phyloP scores from a whole-genome alignment of 2,329 filamentous ascomycete genomes.

The Apiospora aurea region DNA sequence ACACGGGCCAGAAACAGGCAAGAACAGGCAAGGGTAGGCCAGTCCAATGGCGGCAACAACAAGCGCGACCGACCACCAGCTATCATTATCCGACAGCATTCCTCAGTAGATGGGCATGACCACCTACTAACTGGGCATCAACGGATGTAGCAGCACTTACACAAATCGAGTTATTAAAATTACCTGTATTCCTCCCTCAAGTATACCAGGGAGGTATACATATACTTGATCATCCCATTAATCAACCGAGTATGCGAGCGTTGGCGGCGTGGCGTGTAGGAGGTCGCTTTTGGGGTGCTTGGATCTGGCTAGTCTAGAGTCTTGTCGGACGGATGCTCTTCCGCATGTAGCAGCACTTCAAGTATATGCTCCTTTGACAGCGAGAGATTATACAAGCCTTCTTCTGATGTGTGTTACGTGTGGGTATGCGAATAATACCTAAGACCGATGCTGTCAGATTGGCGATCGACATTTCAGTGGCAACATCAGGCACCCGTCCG shows the following conservation, averaged over 20 bases:
- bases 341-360: too few relatives aligned
- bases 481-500: neutral
- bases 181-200: too few relatives aligned
- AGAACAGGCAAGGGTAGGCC: neutral
- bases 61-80: slow-evolving; percentile 2
- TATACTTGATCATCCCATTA: neutral
- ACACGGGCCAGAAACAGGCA: neutral
- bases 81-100: neutral
- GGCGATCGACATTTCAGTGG: neutral
- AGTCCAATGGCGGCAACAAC: slow-evolving; percentile 12
- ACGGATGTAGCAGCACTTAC: neutral
- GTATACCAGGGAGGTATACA: too few relatives aligned
- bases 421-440: neutral
- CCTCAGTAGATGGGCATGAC: neutral
- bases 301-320: neutral
- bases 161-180: too few relatives aligned
- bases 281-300: neutral
- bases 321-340: neutral
- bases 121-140: too few relatives aligned
- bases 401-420: neutral
- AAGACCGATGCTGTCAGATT: neutral
- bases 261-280: too few relatives aligned
- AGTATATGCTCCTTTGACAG: neutral
- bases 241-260: neutral
- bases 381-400: neutral